Conservation (phyloP, 441 rosid species). For the Gossypium lobatum region DNA sequence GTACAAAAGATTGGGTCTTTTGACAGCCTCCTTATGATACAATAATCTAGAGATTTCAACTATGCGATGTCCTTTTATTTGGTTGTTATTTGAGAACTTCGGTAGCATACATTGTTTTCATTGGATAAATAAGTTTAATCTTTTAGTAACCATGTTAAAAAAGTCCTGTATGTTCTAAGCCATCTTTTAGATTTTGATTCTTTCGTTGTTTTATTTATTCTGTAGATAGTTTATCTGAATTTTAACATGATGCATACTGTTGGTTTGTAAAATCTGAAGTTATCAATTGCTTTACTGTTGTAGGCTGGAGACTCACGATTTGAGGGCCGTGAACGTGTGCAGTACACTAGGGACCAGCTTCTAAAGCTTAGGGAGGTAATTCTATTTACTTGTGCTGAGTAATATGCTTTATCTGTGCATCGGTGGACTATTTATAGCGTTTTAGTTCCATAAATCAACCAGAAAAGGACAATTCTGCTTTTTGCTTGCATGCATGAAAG, state of each 20-base stretch:
- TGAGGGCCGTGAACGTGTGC: slow-evolving; percentile 59
- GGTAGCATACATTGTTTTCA: neutral
- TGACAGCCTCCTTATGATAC: neutral
- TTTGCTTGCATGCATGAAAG: neutral
- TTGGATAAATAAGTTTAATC: neutral
- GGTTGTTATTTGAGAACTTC: neutral
- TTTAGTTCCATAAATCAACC: neutral
- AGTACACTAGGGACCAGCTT: slow-evolving; percentile 64
- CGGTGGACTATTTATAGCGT: no score
- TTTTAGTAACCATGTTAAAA: neutral
- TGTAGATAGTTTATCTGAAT: neutral
- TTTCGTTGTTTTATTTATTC: neutral
- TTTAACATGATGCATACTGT: neutral
- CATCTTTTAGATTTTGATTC: neutral
- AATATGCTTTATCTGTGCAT: neutral
- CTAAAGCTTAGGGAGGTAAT: slow-evolving; percentile 65
- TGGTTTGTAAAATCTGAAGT: neutral
- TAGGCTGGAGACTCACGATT: slow-evolving; percentile 67
- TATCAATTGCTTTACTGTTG: slow-evolving; percentile 15
- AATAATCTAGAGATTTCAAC: neutral
- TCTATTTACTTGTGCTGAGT: neutral
- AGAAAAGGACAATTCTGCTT: neutral
- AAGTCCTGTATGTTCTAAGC: neutral
- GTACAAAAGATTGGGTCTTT: neutral
- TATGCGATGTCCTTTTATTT: neutral